Percentiles rank a stretch among this genome's conserved stretches.
Evolutionary conservation across 2,329 filamentous ascomycete genomes (phyloP).

Genomic region (Pseudocercospora fijiensis): DNA sequence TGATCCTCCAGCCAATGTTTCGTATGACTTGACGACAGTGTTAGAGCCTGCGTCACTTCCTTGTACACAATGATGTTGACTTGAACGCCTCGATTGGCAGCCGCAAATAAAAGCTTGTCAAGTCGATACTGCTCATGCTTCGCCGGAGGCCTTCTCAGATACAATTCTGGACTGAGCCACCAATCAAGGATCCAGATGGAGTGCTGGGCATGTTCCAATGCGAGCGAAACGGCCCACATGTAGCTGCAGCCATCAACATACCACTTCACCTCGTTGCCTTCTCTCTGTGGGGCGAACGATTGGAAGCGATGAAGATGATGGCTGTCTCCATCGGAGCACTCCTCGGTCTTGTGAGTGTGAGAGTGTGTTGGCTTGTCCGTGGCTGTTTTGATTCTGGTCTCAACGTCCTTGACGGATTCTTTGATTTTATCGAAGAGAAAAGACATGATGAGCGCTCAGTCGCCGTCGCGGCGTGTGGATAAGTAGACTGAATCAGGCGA

Average conservation of each 20-base stretch:
- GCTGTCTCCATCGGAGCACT: slow-evolving; percentile 41
- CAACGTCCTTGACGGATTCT: slow-evolving; percentile 51
- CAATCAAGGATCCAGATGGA: slow-evolving; percentile 73
- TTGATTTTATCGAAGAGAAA: slow-evolving; percentile 57
- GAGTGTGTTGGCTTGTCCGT: slow-evolving; percentile 47
- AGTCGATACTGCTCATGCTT: slow-evolving; percentile 80
- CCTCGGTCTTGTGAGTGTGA: slow-evolving; percentile 46
- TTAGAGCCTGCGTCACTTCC: slow-evolving; percentile 58
- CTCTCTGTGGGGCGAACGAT: slow-evolving; percentile 70
- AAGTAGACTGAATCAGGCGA: neutral
- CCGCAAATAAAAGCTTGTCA: slow-evolving; percentile 77
- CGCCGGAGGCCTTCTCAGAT: slow-evolving; percentile 77
- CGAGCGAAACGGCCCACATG: slow-evolving; percentile 79
- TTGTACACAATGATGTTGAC: slow-evolving; percentile 90
- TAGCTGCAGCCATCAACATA: slow-evolving; percentile 75
- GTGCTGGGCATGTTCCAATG: slow-evolving; percentile 72
- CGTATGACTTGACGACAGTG: slow-evolving; percentile 68
- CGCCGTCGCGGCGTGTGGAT: neutral
- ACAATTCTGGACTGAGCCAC: slow-evolving; percentile 89
- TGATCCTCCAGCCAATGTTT: slow-evolving; percentile 73
- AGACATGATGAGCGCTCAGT: slow-evolving; percentile 21
- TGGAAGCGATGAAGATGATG: slow-evolving; percentile 54
- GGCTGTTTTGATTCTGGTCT: slow-evolving; percentile 52
- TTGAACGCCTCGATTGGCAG: slow-evolving; percentile 79
- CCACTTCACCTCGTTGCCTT: slow-evolving; percentile 77